phyloP scores from a whole-genome alignment of 2,329 filamentous ascomycete species.

The Colletotrichum incanum region DNA sequence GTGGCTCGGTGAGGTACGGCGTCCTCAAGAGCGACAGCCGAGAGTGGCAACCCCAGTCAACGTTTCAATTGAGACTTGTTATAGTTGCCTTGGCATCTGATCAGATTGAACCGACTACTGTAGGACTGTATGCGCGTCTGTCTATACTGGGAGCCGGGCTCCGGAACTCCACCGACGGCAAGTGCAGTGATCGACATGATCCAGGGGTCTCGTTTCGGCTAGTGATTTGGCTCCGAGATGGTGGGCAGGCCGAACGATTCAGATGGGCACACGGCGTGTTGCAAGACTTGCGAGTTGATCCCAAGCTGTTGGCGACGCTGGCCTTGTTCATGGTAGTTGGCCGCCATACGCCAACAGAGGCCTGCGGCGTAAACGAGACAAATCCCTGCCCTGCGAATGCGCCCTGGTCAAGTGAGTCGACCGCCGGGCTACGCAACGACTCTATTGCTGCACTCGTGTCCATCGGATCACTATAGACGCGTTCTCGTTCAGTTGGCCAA shows the following conservation, averaged over 20 bases:
- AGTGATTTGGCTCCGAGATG: neutral
- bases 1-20: no score
- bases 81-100: neutral
- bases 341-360: neutral
- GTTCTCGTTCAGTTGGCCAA: no score
- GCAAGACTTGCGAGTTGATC: no score
- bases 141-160: neutral
- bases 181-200: neutral
- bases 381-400: no score
- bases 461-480: no score
- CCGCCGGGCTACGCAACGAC: neutral
- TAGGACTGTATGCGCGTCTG: neutral
- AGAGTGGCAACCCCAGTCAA: no score
- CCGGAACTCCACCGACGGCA: neutral
- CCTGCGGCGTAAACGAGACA: neutral
- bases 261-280: no score
- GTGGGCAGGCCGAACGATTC: neutral
- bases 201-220: constrained; percentile 6
- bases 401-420: neutral
- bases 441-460: no score
- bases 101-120: neutral
- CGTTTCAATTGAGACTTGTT: no score
- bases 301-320: neutral
- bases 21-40: no score
- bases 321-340: neutral